Evolutionary conservation across 495 filamentous ascomycete species (phyloP), one percentile per base, ranked within the genome.

Genomic region (Glonium stellatum): DNA sequence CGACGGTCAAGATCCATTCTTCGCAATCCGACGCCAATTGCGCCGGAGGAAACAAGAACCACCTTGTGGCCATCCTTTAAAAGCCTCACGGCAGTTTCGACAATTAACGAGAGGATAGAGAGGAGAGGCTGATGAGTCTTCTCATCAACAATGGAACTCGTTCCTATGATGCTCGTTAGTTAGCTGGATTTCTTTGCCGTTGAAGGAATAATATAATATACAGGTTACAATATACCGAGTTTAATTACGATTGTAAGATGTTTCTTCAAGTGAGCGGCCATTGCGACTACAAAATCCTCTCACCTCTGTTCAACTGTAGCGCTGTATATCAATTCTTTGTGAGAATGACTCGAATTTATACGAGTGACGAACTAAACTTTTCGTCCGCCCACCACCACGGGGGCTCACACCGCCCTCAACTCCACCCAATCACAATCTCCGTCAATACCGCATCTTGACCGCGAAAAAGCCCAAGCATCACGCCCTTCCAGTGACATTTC

Each of bases 121-220:
- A 97, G 79, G 34, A 96, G 82, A n/a, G 95, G 95, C 62, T 96
- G 87, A 74, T 97, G 93, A n/a, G 88, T 96, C 65, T 85, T 89
- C 70, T 98, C 93, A 72, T 97, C 88, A 53, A 97, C 93, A 64
- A 98, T 97, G 13, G 93, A 98, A 74, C 90, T 96, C 23, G 93
- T 97, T 63, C 93, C 93, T 98, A 59, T 39, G 36, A 46, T 54
- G 36, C 53, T 37, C 5, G 25, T 55, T 55, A 55, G 52, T 59
- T 54, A 60, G 56, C 39, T 31, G 49, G 12, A 31, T 55, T 47
- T 47, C 48, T 55, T 31, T 35, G 52, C 41, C 18, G 25, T 51
- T 18, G 31, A 36, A 58, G 39, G 48, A 51, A 27, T 23, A n/a
- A 13, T 48, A 18, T 25, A 10, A 51, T 39, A 42, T 61, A 64